These are phyloP conservation scores for Cyanidiococcus yangmingshanensis DNA, from an alignment of 23 red algal species.

Conservation along the genomic window DNA sequence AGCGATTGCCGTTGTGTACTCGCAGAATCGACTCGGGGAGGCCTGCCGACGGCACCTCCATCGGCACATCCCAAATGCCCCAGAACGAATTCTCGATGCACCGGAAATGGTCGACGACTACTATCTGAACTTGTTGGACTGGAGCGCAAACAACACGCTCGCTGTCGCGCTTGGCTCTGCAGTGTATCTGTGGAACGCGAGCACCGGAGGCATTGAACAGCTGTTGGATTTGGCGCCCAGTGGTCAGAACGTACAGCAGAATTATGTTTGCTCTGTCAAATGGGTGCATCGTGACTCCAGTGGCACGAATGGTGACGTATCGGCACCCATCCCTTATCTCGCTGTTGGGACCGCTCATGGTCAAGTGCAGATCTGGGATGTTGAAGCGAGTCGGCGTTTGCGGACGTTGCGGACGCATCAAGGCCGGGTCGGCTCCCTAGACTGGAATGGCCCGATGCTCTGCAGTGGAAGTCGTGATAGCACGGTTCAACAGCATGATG, in stretches of 20 bases:
- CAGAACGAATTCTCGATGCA: slow-evolving; percentile 77
- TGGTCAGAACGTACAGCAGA: slow-evolving; percentile 11
- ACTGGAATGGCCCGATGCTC: slow-evolving; percentile 92
- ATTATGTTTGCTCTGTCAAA: slow-evolving; percentile 78
- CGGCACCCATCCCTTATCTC: slow-evolving; percentile 17
- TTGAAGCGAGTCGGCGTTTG: slow-evolving; percentile 35
- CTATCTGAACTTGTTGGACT: slow-evolving; percentile 95
- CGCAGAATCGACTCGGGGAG: slow-evolving; percentile 23
- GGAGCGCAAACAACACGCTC: slow-evolving; percentile 64
- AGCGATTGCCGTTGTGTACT: slow-evolving; percentile 48
- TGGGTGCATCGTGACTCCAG: slow-evolving; percentile 33
- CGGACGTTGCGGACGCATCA: slow-evolving; percentile 78
- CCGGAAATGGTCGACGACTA: slow-evolving; percentile 84
- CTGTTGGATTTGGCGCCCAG: slow-evolving; percentile 39
- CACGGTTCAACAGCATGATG: slow-evolving; percentile 85
- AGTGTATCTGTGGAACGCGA: slow-evolving; percentile 93
- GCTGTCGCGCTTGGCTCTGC: slow-evolving; percentile 71
- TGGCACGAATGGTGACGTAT: slow-evolving; percentile 33
- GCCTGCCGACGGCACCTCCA: slow-evolving; percentile 52
- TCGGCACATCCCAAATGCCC: slow-evolving; percentile 66
- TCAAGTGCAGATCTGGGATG: slow-evolving; percentile 92
- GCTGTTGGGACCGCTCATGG: slow-evolving; percentile 69
- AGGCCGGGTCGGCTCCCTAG: slow-evolving; percentile 66
- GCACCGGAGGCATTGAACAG: slow-evolving; percentile 69
- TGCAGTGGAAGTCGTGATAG: slow-evolving; percentile 75